Base-by-base conservation (phyloP, 495 filamentous ascomycete genomes). In the Aspergillus heteromorphus region DNA sequence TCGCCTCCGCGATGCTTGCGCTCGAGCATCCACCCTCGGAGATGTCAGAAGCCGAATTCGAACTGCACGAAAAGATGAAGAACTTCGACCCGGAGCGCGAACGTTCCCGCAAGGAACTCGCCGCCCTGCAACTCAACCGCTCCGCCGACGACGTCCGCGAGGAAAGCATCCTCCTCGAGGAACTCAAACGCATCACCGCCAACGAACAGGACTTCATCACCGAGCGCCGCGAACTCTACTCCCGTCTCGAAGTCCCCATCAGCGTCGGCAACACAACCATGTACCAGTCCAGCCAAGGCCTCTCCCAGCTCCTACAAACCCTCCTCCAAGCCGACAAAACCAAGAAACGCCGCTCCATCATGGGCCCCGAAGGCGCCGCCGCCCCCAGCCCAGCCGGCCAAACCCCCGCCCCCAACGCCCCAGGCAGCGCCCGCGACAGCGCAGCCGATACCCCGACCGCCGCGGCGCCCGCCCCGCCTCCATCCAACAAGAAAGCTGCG, bases 141-240 rank as follows among this genome's bases (percentile, higher is more conserved):
- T 85, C 86, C n/a, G 82, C 83, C 30, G 88, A 95, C 38, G 91
- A 97, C 70, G 85, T 91, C 3, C 83, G 87, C 51, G 93, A 98
- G 61, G 93, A 98, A 69, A 88, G 93, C 60, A 83, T 88, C 52
- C 75, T 97, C 1, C 79, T 98, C 6, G 76, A 87, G 43, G 93
- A 98, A 64, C 81, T 98, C 29, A 91, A 91, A 60, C 85, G 95
- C 53, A 96, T 98, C 57, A 79, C 92, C 34, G 81, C 83, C 56
- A 83, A 87, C 54, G 87, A 92, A 54, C 87, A 92, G 55, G 83
- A 78, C 57, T 84, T 96, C 59, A 85, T 90, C 61, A 83, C 88
- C 56, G 91, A 96, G 61, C 90, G 92, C 40, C 80, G 84, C 59
- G 93, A 97, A 63, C 81, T 97, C n/a, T 93, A 93, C 68, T 80